These are phyloP conservation scores for Ocimum tenuiflorum DNA, from an alignment of 257 asterid genomes.

Conservation along the genomic window DNA sequence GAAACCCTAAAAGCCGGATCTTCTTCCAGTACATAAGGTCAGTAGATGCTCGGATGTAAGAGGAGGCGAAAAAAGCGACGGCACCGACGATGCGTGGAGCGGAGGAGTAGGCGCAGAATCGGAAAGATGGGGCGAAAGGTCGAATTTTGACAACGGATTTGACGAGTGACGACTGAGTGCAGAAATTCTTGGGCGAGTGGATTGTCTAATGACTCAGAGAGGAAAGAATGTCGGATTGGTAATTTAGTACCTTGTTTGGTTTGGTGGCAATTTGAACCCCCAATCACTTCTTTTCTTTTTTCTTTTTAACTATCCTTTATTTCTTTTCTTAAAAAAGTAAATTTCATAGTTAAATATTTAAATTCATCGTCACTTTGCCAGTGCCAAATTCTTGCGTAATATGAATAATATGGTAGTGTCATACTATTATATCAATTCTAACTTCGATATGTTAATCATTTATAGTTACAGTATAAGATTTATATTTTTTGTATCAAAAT, in stretches of 20 bases:
- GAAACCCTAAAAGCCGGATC: conserved; percentile 29
- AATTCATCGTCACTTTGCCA: too few relatives aligned
- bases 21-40: conserved; percentile 37
- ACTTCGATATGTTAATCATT: too few relatives aligned
- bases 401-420: too few relatives aligned
- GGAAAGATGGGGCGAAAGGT: not conserved
- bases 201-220: not conserved
- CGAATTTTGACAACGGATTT: conserved; percentile 8
- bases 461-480: too few relatives aligned
- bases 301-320: not conserved
- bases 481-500: too few relatives aligned
- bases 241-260: too few relatives aligned
- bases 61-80: not conserved
- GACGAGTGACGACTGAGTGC: conserved; percentile 21
- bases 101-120: conserved; percentile 1
- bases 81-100: conserved; percentile 1
- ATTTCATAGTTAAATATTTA: too few relatives aligned
- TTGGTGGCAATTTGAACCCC: conserved; percentile 18
- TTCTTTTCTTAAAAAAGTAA: not conserved
- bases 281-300: not conserved
- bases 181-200: conserved; percentile 13
- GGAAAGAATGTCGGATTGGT: not conserved
- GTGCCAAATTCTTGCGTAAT: too few relatives aligned
- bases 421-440: too few relatives aligned
- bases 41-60: not conserved